Percentiles rank a stretch among this genome's conserved stretches.
These are phyloP conservation scores for Tylopilus cervinicoccineus DNA, from an alignment of 768 basidiomycete species.

Conservation along the genomic window DNA sequence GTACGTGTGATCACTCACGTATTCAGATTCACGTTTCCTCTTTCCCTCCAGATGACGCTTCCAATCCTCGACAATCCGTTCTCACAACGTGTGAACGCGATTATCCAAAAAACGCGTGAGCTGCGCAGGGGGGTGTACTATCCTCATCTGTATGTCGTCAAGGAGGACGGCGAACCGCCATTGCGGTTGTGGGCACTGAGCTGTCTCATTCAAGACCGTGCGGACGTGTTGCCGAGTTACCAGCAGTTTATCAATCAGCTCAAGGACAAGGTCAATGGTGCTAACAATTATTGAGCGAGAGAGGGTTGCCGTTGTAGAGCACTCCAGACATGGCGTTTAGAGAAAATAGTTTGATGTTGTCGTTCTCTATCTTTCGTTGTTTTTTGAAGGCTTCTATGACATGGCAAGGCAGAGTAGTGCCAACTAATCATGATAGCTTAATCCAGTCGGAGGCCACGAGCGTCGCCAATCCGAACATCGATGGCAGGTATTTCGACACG, in stretches of 20 bases:
- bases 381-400: neutral
- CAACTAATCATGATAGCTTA: neutral
- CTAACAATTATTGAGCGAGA: constrained; percentile 26
- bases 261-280: constrained; percentile 70
- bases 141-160: constrained; percentile 93
- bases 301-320: no score
- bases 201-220: constrained; percentile 90
- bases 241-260: constrained; percentile 88
- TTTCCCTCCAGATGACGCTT: constrained; percentile 65
- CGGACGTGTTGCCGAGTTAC: constrained; percentile 93
- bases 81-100: constrained; percentile 91
- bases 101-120: constrained; percentile 93
- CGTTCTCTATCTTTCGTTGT: neutral
- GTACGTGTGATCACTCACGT: neutral
- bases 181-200: constrained; percentile 94
- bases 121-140: constrained; percentile 90
- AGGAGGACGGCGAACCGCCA: constrained; percentile 96
- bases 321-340: no score
- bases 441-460: no score
- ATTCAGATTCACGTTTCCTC: neutral
- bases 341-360: neutral
- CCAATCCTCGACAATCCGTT: constrained; percentile 89
- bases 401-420: neutral
- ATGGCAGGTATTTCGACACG: no score
- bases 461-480: no score